A percentile compares a stretch with the other conserved stretches of the same genome.
Conservation (phyloP, 192 early-diverging fungal genomes). For the Bifiguratus adelaidae region DNA sequence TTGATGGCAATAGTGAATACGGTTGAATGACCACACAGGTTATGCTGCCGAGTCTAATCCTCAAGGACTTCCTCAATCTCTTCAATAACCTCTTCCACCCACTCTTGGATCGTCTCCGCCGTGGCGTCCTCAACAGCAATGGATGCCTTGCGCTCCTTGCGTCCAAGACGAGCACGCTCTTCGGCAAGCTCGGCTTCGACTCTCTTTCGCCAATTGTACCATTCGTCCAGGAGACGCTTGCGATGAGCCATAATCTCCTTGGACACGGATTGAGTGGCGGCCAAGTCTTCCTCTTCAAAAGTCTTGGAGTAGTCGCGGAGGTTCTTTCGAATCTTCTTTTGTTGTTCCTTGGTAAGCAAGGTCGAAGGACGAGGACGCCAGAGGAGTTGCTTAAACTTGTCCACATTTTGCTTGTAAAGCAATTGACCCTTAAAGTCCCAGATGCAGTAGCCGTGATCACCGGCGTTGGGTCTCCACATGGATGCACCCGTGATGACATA, state of each 20-base stretch:
- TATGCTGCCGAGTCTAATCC: conserved; percentile 22
- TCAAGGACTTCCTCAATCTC: conserved; percentile 74
- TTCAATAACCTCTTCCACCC: conserved; percentile 80
- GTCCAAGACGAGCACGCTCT: conserved; percentile 43
- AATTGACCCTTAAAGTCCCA: conserved; percentile 88
- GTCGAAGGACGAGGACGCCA: conserved; percentile 92
- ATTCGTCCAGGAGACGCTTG: conserved; percentile 68
- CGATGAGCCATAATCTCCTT: conserved; percentile 69
- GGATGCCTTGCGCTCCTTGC: conserved; percentile 19
- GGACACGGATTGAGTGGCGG: conserved; percentile 53
- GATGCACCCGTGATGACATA: conserved; percentile 82
- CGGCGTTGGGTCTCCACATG: conserved; percentile 64
- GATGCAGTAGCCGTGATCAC: conserved; percentile 84
- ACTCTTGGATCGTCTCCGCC: conserved; percentile 73
- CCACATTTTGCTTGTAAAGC: conserved; percentile 61
- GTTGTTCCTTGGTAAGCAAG: conserved; percentile 66
- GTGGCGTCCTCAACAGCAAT: conserved; percentile 39
- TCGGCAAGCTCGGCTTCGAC: conserved; percentile 47
- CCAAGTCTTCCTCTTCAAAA: conserved; percentile 88
- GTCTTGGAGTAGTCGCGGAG: conserved; percentile 76
- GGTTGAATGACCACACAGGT: neutral
- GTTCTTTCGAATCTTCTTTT: conserved; percentile 86
- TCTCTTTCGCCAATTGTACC: conserved; percentile 70
- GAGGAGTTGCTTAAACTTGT: conserved; percentile 84
- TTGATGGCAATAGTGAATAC: no score